phyloP scores from a whole-genome alignment of 139 green algal species.

The Spirogloea muscicola region DNA sequence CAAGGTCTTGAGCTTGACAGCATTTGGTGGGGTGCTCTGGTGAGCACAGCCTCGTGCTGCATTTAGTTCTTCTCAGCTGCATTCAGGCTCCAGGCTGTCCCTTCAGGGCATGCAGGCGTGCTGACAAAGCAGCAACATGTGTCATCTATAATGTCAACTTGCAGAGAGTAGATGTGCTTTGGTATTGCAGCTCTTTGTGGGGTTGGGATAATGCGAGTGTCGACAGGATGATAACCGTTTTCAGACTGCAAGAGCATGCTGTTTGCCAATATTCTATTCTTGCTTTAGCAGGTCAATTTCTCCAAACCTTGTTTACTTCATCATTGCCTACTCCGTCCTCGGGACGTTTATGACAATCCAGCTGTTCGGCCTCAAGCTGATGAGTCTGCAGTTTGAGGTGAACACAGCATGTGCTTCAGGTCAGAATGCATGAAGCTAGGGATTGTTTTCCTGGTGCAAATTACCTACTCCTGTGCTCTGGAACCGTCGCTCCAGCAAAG shows the following conservation, averaged over 20 bases:
- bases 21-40: conserved; percentile 68
- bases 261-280: background rate
- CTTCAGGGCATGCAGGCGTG: background rate
- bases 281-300: conserved; percentile 38
- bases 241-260: no score
- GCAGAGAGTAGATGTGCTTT: background rate
- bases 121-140: background rate
- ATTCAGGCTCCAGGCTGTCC: no score
- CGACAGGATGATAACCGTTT: no score
- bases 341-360: conserved; percentile 75
- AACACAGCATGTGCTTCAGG: no score
- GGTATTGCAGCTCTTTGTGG: no score
- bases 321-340: conserved; percentile 71
- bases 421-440: no score
- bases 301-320: conserved; percentile 62
- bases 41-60: no score
- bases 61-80: no score
- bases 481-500: no score
- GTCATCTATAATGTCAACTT: background rate
- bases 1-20: conserved; percentile 75
- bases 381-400: conserved; percentile 60
- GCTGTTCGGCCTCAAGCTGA: conserved; percentile 75
- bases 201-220: no score
- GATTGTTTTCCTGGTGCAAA: no score
- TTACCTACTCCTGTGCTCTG: no score